These are phyloP conservation scores for Aspergillus caelatus DNA, from an alignment of 2,329 filamentous ascomycete species.

Conservation along the genomic window DNA sequence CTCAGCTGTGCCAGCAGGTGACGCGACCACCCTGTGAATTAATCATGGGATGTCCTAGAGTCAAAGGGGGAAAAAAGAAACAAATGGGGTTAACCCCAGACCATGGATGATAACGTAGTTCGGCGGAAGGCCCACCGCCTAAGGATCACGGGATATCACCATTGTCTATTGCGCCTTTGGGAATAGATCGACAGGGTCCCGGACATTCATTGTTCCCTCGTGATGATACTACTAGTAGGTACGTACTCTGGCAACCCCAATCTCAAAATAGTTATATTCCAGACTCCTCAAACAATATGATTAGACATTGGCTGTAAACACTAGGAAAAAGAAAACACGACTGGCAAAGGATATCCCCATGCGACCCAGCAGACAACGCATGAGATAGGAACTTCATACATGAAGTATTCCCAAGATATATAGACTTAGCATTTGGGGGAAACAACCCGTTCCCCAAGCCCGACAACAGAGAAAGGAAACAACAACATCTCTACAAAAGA, in stretches of 20 bases:
- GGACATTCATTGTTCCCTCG: background rate
- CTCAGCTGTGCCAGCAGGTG: conserved; percentile 10
- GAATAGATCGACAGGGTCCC: background rate
- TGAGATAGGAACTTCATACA: conserved; percentile 18
- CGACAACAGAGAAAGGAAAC: background rate
- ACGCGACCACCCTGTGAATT: background rate
- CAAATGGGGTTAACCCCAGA: background rate
- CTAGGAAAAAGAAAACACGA: conserved; percentile 14
- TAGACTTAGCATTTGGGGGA: conserved; percentile 16
- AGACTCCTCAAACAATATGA: conserved; percentile 28
- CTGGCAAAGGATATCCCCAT: conserved; percentile 19
- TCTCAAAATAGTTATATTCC: conserved; percentile 22
- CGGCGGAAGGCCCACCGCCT: conserved; percentile 5
- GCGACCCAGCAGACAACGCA: conserved; percentile 18
- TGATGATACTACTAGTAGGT: background rate
- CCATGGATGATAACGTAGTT: background rate
- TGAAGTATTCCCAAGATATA: conserved; percentile 20
- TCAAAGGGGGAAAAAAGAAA: conserved; percentile 4
- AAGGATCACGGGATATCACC: conserved; percentile 17
- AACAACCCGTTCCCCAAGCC: conserved; percentile 13
- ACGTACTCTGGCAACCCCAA: background rate
- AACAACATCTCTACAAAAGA: conserved; percentile 20
- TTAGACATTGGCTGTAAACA: conserved; percentile 17
- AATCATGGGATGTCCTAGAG: background rate
- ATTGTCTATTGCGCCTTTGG: background rate